These are phyloP conservation scores for Cinnamomum micranthum DNA, from an alignment of 164 flowering plant genomes.

Conservation along the genomic window DNA sequence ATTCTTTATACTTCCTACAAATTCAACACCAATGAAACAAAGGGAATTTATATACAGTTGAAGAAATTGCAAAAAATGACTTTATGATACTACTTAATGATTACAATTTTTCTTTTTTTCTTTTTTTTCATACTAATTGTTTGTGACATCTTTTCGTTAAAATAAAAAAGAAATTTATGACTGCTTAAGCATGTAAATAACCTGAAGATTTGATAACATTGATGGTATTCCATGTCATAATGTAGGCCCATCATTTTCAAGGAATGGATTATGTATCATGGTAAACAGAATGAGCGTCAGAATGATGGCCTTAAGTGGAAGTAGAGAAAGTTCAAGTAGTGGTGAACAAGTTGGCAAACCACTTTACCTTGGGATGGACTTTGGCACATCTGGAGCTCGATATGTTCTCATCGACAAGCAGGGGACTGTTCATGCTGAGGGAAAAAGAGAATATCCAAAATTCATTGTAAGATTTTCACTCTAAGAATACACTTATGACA, in stretches of 20 bases:
- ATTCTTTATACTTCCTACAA: no score
- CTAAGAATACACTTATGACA: neutral
- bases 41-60: no score
- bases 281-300: conserved; percentile 5
- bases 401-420: conserved; percentile 63
- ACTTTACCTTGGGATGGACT: conserved; percentile 93
- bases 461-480: conserved; percentile 37
- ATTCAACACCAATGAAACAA: no score
- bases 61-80: no score
- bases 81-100: no score
- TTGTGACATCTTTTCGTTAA: no score
- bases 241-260: conserved; percentile 10
- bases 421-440: conserved; percentile 63
- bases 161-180: no score
- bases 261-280: conserved; percentile 7
- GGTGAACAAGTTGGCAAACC: conserved; percentile 20
- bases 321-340: conserved; percentile 3
- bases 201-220: no score
- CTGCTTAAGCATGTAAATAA: no score
- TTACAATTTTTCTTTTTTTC: no score
- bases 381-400: conserved; percentile 97
- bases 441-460: conserved; percentile 69
- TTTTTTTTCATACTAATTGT: no score
- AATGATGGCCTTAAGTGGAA: conserved; percentile 12
- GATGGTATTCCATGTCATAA: neutral